These are phyloP conservation scores for Monilinia fructigena DNA, from an alignment of 2,329 filamentous ascomycete genomes.

Conservation along the genomic window DNA sequence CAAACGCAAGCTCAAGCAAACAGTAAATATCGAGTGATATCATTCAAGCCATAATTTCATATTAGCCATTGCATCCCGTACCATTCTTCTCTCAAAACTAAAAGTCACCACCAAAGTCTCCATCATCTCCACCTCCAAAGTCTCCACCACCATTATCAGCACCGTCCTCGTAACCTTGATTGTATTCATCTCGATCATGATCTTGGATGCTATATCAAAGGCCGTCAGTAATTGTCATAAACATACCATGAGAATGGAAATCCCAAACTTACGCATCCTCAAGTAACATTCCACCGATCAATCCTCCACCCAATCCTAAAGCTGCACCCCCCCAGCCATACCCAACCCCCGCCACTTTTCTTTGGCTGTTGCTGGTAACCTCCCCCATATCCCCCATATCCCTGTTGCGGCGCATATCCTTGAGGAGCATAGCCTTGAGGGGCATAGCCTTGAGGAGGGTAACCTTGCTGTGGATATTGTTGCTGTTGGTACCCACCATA, in stretches of 20 bases:
- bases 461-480: conserved; percentile 42
- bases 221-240: not conserved
- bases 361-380: conserved; percentile 42
- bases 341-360: conserved; percentile 56
- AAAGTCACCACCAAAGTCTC: conserved; percentile 28
- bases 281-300: conserved; percentile 74
- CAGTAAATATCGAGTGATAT: not conserved
- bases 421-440: conserved; percentile 41
- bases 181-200: conserved; percentile 57
- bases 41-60: not conserved
- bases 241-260: not conserved
- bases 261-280: conserved; percentile 50
- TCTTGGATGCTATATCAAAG: conserved; percentile 50
- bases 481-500: conserved; percentile 28
- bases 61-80: conserved; percentile 37
- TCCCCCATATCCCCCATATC: conserved; percentile 39
- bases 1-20: not conserved
- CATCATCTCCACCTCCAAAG: conserved; percentile 35
- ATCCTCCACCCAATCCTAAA: conserved; percentile 75
- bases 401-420: conserved; percentile 39
- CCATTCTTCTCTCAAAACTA: conserved; percentile 45
- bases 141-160: conserved; percentile 32
- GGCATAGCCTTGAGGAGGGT: conserved; percentile 35
- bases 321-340: conserved; percentile 73
- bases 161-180: conserved; percentile 46